Conservation (phyloP, 108 stramenopile genomes). For the Skeletonema potamos region DNA sequence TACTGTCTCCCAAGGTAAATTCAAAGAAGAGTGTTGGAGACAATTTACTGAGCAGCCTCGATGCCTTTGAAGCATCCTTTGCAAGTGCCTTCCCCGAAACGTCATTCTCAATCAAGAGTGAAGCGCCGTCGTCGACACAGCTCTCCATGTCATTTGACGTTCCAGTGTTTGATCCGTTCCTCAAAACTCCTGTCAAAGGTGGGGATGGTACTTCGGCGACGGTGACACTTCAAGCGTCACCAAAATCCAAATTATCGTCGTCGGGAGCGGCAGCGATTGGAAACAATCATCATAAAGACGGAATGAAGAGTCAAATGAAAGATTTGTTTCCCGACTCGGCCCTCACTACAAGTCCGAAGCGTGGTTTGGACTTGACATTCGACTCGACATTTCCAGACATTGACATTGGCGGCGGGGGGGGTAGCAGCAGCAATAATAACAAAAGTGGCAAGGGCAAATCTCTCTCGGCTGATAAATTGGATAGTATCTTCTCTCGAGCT, state of each 20-base stretch:
- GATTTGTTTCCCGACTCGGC: constrained; percentile 1
- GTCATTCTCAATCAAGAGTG: constrained; percentile 44
- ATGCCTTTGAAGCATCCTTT: constrained; percentile 84
- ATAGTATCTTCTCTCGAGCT: constrained; percentile 6
- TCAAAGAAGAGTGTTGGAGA: constrained; percentile 5
- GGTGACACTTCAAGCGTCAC: background rate
- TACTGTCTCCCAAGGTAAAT: background rate
- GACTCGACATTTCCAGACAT: background rate
- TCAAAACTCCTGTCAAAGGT: constrained; percentile 22
- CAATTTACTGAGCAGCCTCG: constrained; percentile 65
- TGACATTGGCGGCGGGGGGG: background rate
- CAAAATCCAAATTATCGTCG: constrained; percentile 5
- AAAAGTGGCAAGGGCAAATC: constrained; percentile 2
- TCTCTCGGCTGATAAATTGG: constrained; percentile 6
- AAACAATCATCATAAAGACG: background rate
- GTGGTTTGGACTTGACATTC: constrained; percentile 1
- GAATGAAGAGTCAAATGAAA: constrained; percentile 1
- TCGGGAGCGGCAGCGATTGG: background rate
- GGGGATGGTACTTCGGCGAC: background rate
- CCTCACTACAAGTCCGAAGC: background rate
- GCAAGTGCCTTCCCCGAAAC: constrained; percentile 64
- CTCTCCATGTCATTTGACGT: constrained; percentile 45
- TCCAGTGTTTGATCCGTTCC: constrained; percentile 69
- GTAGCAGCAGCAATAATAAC: background rate
- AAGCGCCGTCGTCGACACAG: constrained; percentile 18